Evolutionary conservation across 495 filamentous ascomycete genomes (phyloP).

Genomic region (Lineolata rhizophorae): DNA sequence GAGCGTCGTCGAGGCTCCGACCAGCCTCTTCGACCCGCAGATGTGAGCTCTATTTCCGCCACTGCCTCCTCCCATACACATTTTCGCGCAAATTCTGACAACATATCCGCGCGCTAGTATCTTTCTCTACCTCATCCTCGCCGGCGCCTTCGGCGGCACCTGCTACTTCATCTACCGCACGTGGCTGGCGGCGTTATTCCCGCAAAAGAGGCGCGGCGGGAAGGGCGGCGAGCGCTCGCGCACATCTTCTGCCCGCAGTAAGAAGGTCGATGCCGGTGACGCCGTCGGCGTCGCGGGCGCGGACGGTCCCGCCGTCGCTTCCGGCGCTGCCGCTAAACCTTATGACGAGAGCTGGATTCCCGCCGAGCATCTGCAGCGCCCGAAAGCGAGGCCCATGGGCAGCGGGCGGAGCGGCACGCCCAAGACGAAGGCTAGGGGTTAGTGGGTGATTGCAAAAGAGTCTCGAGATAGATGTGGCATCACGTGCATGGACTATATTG

Average conservation of each 20-base stretch:
- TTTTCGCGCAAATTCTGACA: no score
- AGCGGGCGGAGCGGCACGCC: slow-evolving; percentile 34
- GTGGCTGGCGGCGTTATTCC: slow-evolving; percentile 92
- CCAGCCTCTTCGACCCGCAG: slow-evolving; percentile 85
- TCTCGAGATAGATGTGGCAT: no score
- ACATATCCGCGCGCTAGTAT: no score
- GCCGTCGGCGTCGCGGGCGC: slow-evolving; percentile 43
- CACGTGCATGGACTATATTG: no score
- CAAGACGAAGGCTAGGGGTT: slow-evolving; percentile 25
- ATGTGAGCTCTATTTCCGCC: slow-evolving; percentile 37
- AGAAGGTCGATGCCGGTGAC: slow-evolving; percentile 38
- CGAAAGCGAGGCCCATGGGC: slow-evolving; percentile 59
- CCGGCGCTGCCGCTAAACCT: slow-evolving; percentile 43
- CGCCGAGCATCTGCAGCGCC: slow-evolving; percentile 70
- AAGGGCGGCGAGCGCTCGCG: slow-evolving; percentile 38
- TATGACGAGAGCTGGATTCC: slow-evolving; percentile 98
- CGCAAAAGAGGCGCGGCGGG: slow-evolving; percentile 54
- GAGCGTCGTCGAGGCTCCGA: slow-evolving; percentile 76
- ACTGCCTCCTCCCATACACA: no score
- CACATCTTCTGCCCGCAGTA: slow-evolving; percentile 30
- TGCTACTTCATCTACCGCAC: slow-evolving; percentile 95
- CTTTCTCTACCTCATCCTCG: slow-evolving; percentile 92
- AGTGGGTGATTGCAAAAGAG: no score
- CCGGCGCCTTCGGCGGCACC: slow-evolving; percentile 50
- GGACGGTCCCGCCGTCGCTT: slow-evolving; percentile 48